Base-by-base conservation (phyloP, 2,329 filamentous ascomycete genomes). In the Aquanectria penicillioides region DNA sequence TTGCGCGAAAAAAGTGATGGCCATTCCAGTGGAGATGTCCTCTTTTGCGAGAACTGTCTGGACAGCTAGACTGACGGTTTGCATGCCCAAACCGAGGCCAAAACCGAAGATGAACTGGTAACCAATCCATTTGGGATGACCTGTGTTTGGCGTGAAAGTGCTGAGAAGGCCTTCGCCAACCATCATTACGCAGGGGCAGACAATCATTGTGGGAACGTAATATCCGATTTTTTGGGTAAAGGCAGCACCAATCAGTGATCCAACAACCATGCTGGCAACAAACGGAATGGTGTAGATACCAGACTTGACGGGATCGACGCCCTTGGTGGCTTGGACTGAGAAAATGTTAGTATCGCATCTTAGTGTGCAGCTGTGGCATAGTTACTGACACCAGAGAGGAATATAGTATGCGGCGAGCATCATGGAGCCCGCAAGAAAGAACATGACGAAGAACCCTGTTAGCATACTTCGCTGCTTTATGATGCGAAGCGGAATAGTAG, bases 71-170 rank as follows among this genome's bases (percentile, higher is more conserved):
- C 79, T 76, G 13, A 83, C 77, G 4, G 84, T 81, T 66, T 89
- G 86, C 77, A 89, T 83, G 6, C 83, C 82, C 20, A 84, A 74
- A 3, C 87, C 87, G 4, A 88, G 69, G 1, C 86, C 86, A 44
- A 86, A 81, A 15, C 87, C 87, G 6, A 82, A 76, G 17, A 89
- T 69, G 53, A 86, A 83, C 66, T 89, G 85, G 66, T 78, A 89
- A 11, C 78, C 83, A 53, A 88, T 85, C 86, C 86, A 89, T 58
- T 83, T 78, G 2, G 77, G 71, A 2, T 80, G 78, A 3, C 74
- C 72, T 12, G 82, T 83, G 46, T 71, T 63, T 2, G 81, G 79
- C 13, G 70, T 74, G 26, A 88, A 80, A 0, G 85, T 89, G 52
- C 80, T 86, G 65, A 89, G 75, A 11, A 89, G 78, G 2, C 86